Base-by-base conservation (phyloP, 441 rosid genomes). In the Biscutella laevigata region DNA sequence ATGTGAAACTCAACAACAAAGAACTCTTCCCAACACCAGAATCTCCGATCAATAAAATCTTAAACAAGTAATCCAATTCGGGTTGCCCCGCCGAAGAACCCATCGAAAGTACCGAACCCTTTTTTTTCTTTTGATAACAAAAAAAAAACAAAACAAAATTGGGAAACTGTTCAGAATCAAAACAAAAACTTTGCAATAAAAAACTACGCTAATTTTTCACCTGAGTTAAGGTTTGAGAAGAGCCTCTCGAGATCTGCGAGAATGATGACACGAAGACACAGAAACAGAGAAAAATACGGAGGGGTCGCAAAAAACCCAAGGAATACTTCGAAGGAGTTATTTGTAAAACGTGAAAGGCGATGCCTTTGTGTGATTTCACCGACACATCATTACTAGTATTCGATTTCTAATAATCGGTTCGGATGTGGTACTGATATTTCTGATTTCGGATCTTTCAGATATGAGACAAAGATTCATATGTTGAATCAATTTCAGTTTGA, bases 1-100 rank as follows among this genome's bases (percentile, higher is more conserved):
- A 83, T 51, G 82, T 83, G 69, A 80, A 83, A 59, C 90, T 80
- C 77, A 83, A 64, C 22, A 83, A 73, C 19, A 80, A 72, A 45
- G 79, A 71, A 56, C 90, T 83, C 66, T 83, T 83, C 7, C 90
- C 90, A 36, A 83, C 90, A 42, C 90, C 86, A 26, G 90, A 83
- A 62, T 81, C 87, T 45, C 87, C 87, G 33, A 81, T 81, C 55
- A 81, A 25, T 58, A 81, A 33, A 71, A 81, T 56, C 69, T 68
- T 75, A 42, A 84, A 80, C 68, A 86, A 54, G 72, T 77, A 80
- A 57, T 80, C 86, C 58, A 79, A 86, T 46, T 84, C 90, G 32
- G 81, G 73, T 45, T 75, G 84, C 60, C 77, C 76, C 55, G 83
- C 66, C 21, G 86, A 76, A 11, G 77, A 62, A 55, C 71, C 84